phyloP scores from a whole-genome alignment of 495 filamentous ascomycete genomes.

The Cercophora scortea region DNA sequence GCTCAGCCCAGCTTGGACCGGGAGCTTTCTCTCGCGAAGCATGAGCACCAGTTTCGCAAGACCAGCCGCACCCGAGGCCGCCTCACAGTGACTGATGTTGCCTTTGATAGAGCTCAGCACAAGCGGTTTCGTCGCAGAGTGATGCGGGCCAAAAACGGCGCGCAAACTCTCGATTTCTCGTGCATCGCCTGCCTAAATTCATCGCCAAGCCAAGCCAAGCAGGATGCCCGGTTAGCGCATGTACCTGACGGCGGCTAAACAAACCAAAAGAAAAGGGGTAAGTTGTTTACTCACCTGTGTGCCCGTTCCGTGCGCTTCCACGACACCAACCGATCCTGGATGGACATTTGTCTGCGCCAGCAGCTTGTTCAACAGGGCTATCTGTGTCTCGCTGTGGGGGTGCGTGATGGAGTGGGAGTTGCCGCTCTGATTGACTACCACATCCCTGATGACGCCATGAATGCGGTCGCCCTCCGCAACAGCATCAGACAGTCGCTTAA shows the following conservation, averaged over 20 bases:
- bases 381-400: conserved; percentile 53
- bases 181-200: conserved; percentile 47
- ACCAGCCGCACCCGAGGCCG: conserved; percentile 62
- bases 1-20: conserved; percentile 69
- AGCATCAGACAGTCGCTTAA: conserved; percentile 46
- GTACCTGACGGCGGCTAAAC: too few species aligned
- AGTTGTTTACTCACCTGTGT: conserved; percentile 36
- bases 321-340: conserved; percentile 52
- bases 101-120: conserved; percentile 67
- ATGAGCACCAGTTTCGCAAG: conserved; percentile 70
- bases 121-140: conserved; percentile 33
- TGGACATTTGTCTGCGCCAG: conserved; percentile 49
- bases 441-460: conserved; percentile 42
- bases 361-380: conserved; percentile 49
- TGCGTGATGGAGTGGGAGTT: conserved; percentile 56
- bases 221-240: background rate
- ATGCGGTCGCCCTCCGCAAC: conserved; percentile 41
- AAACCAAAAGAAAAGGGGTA: background rate
- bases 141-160: conserved; percentile 52
- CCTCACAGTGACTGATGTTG: conserved; percentile 71
- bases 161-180: conserved; percentile 57
- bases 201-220: background rate
- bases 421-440: conserved; percentile 47
- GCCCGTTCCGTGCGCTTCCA: conserved; percentile 72
- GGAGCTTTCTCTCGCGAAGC: conserved; percentile 63